A percentile compares a stretch with the other conserved stretches of the same genome.
Evolutionary conservation across 305 asterid species (phyloP).

Genomic region (Solanum hybrid): DNA sequence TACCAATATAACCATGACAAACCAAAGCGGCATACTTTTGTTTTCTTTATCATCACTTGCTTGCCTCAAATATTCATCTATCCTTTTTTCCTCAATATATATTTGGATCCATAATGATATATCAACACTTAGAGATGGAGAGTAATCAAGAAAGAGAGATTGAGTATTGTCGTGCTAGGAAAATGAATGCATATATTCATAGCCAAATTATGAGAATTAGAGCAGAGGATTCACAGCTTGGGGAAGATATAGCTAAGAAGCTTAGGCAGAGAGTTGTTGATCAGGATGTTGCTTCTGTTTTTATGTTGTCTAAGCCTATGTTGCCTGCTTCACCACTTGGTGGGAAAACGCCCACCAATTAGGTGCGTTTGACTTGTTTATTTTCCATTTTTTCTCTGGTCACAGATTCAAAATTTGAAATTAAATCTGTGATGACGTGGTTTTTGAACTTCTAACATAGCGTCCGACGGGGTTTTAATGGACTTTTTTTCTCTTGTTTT

Average conservation of each 20-base stretch:
- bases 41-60: background rate
- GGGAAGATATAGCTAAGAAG: conserved; percentile 37
- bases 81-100: background rate
- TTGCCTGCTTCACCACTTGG: conserved; percentile 62
- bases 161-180: background rate
- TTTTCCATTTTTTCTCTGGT: background rate
- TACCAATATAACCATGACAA: background rate
- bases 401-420: background rate
- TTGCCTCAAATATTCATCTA: background rate
- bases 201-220: conserved; percentile 52
- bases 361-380: background rate
- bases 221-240: conserved; percentile 47
- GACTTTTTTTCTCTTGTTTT: background rate
- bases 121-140: background rate
- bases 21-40: background rate
- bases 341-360: background rate
- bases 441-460: background rate
- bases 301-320: conserved; percentile 28
- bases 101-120: background rate
- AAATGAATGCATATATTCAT: conserved; percentile 13
- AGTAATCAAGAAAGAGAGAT: background rate
- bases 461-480: background rate
- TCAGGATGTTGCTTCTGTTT: background rate
- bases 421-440: background rate
- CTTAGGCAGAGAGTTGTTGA: conserved; percentile 5